Percentiles rank a stretch among this genome's conserved stretches.
Evolutionary conservation across 2,329 filamentous ascomycete species (phyloP).

Genomic region (Penicillium frequentans): DNA sequence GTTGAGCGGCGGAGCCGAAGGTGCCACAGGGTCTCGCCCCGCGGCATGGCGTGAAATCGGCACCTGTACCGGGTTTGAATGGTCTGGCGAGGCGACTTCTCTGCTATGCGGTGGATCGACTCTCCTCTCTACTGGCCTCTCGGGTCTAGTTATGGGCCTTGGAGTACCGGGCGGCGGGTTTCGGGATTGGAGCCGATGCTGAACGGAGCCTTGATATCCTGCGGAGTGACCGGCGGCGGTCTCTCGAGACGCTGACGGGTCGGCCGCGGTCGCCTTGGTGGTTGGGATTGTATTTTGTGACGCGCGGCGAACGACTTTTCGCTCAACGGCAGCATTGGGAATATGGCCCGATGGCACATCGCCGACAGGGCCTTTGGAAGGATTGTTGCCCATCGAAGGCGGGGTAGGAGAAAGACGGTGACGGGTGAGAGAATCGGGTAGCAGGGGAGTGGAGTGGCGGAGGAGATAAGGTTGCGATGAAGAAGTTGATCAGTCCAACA

Average conservation of each 20-base stretch:
- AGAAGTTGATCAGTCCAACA: constrained; percentile 19
- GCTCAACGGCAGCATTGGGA: constrained; percentile 32
- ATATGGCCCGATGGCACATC: constrained; percentile 30
- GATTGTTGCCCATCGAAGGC: constrained; percentile 50
- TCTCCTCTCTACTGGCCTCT: constrained; percentile 24
- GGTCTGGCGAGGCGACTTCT: constrained; percentile 32
- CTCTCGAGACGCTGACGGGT: constrained; percentile 45
- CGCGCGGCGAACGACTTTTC: constrained; percentile 40
- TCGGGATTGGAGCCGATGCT: constrained; percentile 44
- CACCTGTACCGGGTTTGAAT: constrained; percentile 42
- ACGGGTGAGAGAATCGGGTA: constrained; percentile 1
- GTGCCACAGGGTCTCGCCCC: constrained; percentile 34
- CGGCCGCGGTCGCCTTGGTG: constrained; percentile 42
- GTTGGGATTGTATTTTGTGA: constrained; percentile 42
- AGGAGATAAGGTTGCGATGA: constrained; percentile 3
- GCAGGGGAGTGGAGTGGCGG: constrained; percentile 1
- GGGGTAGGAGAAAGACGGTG: constrained; percentile 19
- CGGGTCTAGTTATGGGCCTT: constrained; percentile 22
- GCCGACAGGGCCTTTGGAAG: constrained; percentile 40
- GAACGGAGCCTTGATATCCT: constrained; percentile 36
- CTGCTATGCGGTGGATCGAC: constrained; percentile 20
- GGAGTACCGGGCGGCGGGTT: constrained; percentile 34
- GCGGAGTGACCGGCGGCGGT: constrained; percentile 43
- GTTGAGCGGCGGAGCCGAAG: constrained; percentile 50
- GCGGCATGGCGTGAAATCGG: constrained; percentile 31